Base-by-base conservation (phyloP, 352 stramenopile genomes). In the Globisporangium perplexum region DNA sequence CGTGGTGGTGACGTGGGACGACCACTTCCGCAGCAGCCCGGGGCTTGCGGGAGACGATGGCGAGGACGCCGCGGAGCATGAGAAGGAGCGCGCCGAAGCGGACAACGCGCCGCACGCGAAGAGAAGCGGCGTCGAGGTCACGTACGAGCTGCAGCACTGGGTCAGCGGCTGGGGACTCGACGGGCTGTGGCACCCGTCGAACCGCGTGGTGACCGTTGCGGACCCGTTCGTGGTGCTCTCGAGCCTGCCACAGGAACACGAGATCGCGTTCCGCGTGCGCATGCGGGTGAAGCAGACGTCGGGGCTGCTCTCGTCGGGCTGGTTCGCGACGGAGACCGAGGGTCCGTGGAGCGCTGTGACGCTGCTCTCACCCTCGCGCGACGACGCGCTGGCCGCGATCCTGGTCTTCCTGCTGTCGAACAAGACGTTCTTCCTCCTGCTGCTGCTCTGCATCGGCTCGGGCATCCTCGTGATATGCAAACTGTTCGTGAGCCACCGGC, bases 61-160 rank as follows among this genome's bases (percentile, higher is more conserved):
- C 24, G 43, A 30, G 5, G 7, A 30, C 28, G 26, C 7, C 24
- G 43, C 43, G 26, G n/a, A 3, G 11, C 11, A 42, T 12, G 17
- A 20, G 6, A 18, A 39, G 48, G 53, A 22, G 42, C 22, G 11
- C 35, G 62, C n/a, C 17, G 33, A 36, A 8, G 30, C 22, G 8
- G 36, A 39, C 12, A 28, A 41, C 12, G 55, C 23, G 17, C 24
- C 55, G 46, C 26, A 20, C 2, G 10, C 7, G 10, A 39, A 10
- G 14, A 28, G 24, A 31, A 58, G n/a, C 17, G 47, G 41, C 14
- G 31, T 47, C 1, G 28, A 57, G 17, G 30, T 76, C 42, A 12
- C 60, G 23, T 90, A 90, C 50, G 76, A 90, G 55, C 64, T 90
- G 56, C 79, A 90, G 61, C 56, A 84, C 31, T 90, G 79, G 79